Conservation (phyloP, 441 rosid genomes). For the Lepidium campestre region DNA sequence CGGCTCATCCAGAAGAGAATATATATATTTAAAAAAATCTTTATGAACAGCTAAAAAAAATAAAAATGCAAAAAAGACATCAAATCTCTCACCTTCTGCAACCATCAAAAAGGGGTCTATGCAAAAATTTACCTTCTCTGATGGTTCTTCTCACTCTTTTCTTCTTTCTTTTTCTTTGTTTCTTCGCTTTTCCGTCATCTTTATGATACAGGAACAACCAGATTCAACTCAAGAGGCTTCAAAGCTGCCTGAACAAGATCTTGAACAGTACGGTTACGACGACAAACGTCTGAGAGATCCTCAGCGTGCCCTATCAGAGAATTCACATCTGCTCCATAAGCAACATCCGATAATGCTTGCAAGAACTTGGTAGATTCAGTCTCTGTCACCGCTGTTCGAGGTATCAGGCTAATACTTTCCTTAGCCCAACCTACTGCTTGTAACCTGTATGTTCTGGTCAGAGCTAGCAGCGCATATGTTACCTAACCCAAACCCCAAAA, state of each 20-base stretch:
- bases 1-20: slow-evolving; percentile 13
- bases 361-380: slow-evolving; percentile 65
- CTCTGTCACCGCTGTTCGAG: slow-evolving; percentile 69
- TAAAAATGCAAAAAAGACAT: slow-evolving; percentile 21
- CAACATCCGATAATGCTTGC: slow-evolving; percentile 67
- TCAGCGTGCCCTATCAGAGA: slow-evolving; percentile 57
- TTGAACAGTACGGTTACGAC: slow-evolving; percentile 86
- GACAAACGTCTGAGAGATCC: slow-evolving; percentile 88
- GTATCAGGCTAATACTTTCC: slow-evolving; percentile 64
- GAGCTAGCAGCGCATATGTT: slow-evolving; percentile 64
- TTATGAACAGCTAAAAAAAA: slow-evolving; percentile 15
- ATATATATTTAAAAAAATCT: not conserved
- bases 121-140: slow-evolving; percentile 25
- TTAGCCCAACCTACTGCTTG: slow-evolving; percentile 80
- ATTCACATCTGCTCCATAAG: slow-evolving; percentile 67
- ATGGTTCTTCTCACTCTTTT: slow-evolving; percentile 10
- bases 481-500: slow-evolving; percentile 40
- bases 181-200: slow-evolving; percentile 11
- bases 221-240: slow-evolving; percentile 74
- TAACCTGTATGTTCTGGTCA: slow-evolving; percentile 61
- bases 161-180: not conserved
- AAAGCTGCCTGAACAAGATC: slow-evolving; percentile 90
- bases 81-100: slow-evolving; percentile 16
- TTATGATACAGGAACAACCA: slow-evolving; percentile 49
- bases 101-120: slow-evolving; percentile 25